These are phyloP conservation scores for Cercospora sp. DNA, from an alignment of 2,329 filamentous ascomycete genomes.

Conservation along the genomic window DNA sequence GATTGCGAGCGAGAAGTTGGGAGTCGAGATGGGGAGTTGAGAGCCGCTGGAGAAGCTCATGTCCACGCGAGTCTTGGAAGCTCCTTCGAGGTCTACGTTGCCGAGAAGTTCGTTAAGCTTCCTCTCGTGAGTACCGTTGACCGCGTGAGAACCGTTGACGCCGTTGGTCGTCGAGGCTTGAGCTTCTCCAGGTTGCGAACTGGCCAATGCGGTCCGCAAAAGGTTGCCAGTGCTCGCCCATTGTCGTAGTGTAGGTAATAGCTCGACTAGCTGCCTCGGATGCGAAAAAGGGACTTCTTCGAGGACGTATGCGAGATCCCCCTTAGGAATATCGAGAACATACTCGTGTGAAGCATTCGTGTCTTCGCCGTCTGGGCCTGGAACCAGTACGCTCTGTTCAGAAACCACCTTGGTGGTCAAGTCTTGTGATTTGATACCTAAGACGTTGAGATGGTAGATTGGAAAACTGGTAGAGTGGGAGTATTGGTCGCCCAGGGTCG, in stretches of 20 bases:
- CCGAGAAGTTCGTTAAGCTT: slow-evolving; percentile 14
- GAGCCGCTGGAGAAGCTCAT: slow-evolving; percentile 35
- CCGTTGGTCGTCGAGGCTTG: neutral
- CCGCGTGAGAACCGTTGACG: neutral
- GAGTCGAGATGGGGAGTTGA: slow-evolving; percentile 32
- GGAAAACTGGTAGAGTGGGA: slow-evolving; percentile 39
- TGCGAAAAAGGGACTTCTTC: slow-evolving; percentile 74
- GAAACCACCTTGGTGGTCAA: neutral
- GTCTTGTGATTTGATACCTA: slow-evolving; percentile 22
- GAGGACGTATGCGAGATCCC: slow-evolving; percentile 68
- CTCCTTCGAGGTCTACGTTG: neutral
- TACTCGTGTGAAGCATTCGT: slow-evolving; percentile 50
- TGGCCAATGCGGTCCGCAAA: slow-evolving; percentile 47
- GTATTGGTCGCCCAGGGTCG: slow-evolving; percentile 59
- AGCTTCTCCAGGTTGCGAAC: neutral
- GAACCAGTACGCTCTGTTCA: slow-evolving; percentile 13
- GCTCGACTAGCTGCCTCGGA: slow-evolving; percentile 70
- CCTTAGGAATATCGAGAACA: slow-evolving; percentile 69
- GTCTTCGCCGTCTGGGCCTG: slow-evolving; percentile 21
- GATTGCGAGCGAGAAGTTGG: slow-evolving; percentile 33
- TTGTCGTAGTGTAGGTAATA: slow-evolving; percentile 74
- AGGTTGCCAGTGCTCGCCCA: slow-evolving; percentile 70
- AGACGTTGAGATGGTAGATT: slow-evolving; percentile 28
- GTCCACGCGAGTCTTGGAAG: slow-evolving; percentile 31
- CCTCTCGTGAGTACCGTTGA: neutral